Evolutionary conservation across 2,329 filamentous ascomycete species (phyloP).

Genomic region (Neurospora sp.): DNA sequence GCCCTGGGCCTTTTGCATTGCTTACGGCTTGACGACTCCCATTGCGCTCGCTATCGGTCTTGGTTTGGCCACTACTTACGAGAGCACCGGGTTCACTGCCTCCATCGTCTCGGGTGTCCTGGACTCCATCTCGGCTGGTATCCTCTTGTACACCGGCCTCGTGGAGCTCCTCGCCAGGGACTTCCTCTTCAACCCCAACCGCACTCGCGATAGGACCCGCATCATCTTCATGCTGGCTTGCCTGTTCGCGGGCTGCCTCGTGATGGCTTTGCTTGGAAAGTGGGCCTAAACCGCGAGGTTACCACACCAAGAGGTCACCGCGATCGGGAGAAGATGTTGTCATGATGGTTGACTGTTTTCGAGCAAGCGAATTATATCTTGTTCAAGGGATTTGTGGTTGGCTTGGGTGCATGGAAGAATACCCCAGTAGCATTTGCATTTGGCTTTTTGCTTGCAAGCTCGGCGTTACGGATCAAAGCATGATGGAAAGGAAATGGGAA

Average conservation of each 20-base stretch:
- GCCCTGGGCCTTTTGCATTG: constrained; percentile 37
- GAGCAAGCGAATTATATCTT: neutral
- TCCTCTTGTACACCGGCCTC: constrained; percentile 38
- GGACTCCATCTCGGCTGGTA: constrained; percentile 36
- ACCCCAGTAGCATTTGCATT: neutral
- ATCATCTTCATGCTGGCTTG: constrained; percentile 32
- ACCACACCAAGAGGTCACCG: neutral
- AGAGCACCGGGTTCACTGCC: constrained; percentile 30
- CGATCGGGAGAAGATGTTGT: neutral
- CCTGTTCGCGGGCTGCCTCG: constrained; percentile 28
- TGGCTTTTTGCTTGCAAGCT: too few species aligned
- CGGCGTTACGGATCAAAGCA: too few species aligned
- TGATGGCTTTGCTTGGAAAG: constrained; percentile 41
- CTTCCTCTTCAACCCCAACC: constrained; percentile 36
- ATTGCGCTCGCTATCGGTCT: constrained; percentile 40
- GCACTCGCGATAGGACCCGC: constrained; percentile 27
- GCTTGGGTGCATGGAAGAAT: neutral
- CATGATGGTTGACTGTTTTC: neutral
- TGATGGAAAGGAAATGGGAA: too few species aligned
- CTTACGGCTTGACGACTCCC: constrained; percentile 42
- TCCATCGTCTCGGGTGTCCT: constrained; percentile 35
- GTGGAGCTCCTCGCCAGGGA: constrained; percentile 39
- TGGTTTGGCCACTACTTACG: constrained; percentile 22
- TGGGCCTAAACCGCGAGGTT: constrained; percentile 28
- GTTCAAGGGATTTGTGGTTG: neutral